Percentiles rank a stretch among this genome's conserved stretches.
These are phyloP conservation scores for Verticillium isaacii DNA, from an alignment of 2,329 filamentous ascomycete species.

Conservation along the genomic window DNA sequence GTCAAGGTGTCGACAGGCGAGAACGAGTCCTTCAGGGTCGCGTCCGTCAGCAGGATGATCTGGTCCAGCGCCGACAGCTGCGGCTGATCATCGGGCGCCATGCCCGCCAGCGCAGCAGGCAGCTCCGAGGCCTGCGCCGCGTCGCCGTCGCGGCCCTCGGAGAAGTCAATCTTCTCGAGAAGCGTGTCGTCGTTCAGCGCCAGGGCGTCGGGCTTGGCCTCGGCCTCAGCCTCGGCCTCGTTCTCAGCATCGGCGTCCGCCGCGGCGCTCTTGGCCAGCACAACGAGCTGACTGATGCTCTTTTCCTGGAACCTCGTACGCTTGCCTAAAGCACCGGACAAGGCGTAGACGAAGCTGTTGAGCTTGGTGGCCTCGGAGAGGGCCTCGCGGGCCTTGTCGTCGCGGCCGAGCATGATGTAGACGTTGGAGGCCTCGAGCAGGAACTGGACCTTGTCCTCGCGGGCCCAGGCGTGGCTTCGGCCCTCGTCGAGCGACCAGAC, in stretches of 20 bases:
- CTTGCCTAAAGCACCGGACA: constrained; percentile 86
- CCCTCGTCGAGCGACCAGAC: constrained; percentile 27
- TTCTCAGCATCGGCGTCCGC: constrained; percentile 10
- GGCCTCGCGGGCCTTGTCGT: constrained; percentile 67
- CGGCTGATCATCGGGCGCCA: constrained; percentile 79
- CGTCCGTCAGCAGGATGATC: constrained; percentile 82
- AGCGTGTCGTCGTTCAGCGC: constrained; percentile 90
- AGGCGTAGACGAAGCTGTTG: constrained; percentile 71
- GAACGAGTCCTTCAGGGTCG: constrained; percentile 82
- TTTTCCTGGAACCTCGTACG: constrained; percentile 75
- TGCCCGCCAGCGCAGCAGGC: constrained; percentile 53
- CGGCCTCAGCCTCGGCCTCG: constrained; percentile 16
- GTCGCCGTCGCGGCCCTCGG: constrained; percentile 40
- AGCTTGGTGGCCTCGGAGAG: constrained; percentile 62
- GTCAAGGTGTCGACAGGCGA: constrained; percentile 81
- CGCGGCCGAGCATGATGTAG: constrained; percentile 78
- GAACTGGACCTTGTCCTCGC: constrained; percentile 60
- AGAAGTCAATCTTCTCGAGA: constrained; percentile 75
- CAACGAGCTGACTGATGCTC: constrained; percentile 81
- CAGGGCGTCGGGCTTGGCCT: constrained; percentile 58
- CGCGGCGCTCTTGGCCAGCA: constrained; percentile 71
- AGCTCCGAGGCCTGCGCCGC: constrained; percentile 39
- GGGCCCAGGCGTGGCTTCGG: constrained; percentile 28
- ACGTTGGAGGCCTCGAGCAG: constrained; percentile 78
- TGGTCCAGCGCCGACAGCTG: constrained; percentile 80